Percentiles rank a stretch among this genome's conserved stretches.
phyloP scores from a whole-genome alignment of 805 yeast genomes.

The Candida anglica region DNA sequence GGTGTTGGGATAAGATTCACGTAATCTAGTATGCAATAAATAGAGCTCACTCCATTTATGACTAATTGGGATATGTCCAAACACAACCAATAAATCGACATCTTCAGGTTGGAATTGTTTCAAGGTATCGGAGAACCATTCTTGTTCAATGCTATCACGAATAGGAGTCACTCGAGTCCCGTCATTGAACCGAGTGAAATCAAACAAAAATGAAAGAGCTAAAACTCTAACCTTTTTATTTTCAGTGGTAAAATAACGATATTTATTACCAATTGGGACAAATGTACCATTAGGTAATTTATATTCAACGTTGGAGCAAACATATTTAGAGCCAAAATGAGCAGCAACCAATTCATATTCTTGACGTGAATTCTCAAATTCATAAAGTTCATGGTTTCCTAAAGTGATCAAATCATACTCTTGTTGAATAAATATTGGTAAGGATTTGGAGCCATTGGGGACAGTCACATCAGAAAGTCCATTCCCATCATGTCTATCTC shows the following conservation, averaged over 20 bases:
- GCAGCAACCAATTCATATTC: slow-evolving; percentile 63
- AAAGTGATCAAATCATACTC: slow-evolving; percentile 77
- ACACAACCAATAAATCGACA: slow-evolving; percentile 65
- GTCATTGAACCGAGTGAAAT: slow-evolving; percentile 59
- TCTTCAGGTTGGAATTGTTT: slow-evolving; percentile 23
- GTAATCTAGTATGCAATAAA: slow-evolving; percentile 44
- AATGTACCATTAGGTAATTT: slow-evolving; percentile 37
- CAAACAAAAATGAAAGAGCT: slow-evolving; percentile 75
- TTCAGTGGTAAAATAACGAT: slow-evolving; percentile 61
- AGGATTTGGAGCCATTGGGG: slow-evolving; percentile 66
- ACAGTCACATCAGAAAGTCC: slow-evolving; percentile 78
- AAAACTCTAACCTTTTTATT: slow-evolving; percentile 49
- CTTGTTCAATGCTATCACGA: slow-evolving; percentile 45
- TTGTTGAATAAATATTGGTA: slow-evolving; percentile 56
- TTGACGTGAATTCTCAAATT: slow-evolving; percentile 54
- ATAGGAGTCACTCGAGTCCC: slow-evolving; percentile 65
- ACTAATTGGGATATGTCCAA: slow-evolving; percentile 71
- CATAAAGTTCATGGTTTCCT: slow-evolving; percentile 90
- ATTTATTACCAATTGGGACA: slow-evolving; percentile 67
- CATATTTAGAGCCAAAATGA: slow-evolving; percentile 59
- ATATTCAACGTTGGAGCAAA: slow-evolving; percentile 70
- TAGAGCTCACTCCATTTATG: slow-evolving; percentile 54
- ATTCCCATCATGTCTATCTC: slow-evolving; percentile 94
- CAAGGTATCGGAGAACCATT: slow-evolving; percentile 57
- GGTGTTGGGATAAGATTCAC: slow-evolving; percentile 55